Percentiles rank a stretch among this genome's conserved stretches.
Conservation (phyloP, 768 basidiomycete species). For the Tulasnella calospora region DNA sequence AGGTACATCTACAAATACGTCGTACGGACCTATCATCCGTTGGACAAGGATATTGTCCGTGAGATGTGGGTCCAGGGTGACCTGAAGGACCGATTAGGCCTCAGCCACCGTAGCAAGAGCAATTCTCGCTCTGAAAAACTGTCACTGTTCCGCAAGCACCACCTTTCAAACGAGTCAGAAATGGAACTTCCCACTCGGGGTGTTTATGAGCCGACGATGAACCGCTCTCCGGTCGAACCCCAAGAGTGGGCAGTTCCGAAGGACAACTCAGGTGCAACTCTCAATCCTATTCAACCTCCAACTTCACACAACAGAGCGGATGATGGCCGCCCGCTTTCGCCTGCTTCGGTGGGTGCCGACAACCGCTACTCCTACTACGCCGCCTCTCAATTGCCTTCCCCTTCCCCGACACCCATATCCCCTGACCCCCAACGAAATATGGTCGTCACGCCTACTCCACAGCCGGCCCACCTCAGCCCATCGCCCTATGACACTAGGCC, state of each 20-base stretch:
- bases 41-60: constrained; percentile 85
- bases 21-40: constrained; percentile 63
- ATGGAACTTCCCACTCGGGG: constrained; percentile 19
- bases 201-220: constrained; percentile 13
- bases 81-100: constrained; percentile 74
- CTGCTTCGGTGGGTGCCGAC: background rate
- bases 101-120: constrained; percentile 34
- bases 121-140: constrained; percentile 17
- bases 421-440: background rate
- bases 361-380: constrained; percentile 22
- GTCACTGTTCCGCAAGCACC: constrained; percentile 20
- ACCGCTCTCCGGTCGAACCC: background rate
- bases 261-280: background rate
- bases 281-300: constrained; percentile 4
- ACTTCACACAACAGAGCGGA: constrained; percentile 5
- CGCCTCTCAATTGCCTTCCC: constrained; percentile 16
- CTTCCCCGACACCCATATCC: constrained; percentile 2
- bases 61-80: constrained; percentile 87
- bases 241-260: too few species aligned
- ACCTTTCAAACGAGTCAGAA: constrained; percentile 17
- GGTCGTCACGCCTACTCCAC: background rate
- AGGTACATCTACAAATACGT: constrained; percentile 74
- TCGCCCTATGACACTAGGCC: background rate
- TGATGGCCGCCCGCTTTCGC: background rate
- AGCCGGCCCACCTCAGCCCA: constrained; percentile 11